phyloP scores from a whole-genome alignment of 2,329 filamentous ascomycete species.

The Colletotrichum falcatum region DNA sequence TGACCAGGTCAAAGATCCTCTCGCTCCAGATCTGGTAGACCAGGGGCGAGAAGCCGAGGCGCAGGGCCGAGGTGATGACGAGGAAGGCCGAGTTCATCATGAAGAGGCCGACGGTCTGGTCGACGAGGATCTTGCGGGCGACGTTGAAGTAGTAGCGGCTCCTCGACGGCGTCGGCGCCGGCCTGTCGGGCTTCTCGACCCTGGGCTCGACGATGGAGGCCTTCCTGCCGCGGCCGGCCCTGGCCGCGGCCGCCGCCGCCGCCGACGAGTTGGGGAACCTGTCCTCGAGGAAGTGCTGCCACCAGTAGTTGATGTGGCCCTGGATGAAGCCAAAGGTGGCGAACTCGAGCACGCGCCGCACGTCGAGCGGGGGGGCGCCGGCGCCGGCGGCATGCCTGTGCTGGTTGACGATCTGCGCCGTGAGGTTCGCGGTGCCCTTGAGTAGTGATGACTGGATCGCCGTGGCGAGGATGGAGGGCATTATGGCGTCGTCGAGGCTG shows the following conservation, averaged over 20 bases:
- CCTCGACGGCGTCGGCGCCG: background rate
- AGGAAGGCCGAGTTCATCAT: constrained; percentile 52
- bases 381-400: constrained; percentile 19
- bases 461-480: constrained; percentile 38
- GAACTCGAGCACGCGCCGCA: constrained; percentile 52
- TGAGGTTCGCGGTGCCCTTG: constrained; percentile 39
- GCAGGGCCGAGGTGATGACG: constrained; percentile 51
- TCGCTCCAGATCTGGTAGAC: constrained; percentile 47
- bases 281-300: constrained; percentile 52
- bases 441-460: constrained; percentile 38
- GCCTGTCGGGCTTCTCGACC: constrained; percentile 39
- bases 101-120: constrained; percentile 51
- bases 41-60: constrained; percentile 45
- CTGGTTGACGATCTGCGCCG: constrained; percentile 39
- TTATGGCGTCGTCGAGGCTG: constrained; percentile 20
- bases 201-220: constrained; percentile 31
- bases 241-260: background rate
- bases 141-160: constrained; percentile 52
- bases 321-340: constrained; percentile 51
- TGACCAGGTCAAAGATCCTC: constrained; percentile 48
- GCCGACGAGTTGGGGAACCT: constrained; percentile 47
- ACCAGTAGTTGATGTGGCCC: constrained; percentile 52
- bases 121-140: constrained; percentile 50
- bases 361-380: constrained; percentile 43
- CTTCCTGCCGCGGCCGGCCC: constrained; percentile 7